These are phyloP conservation scores for Lasiodiplodia sp. DNA, from an alignment of 2,329 filamentous ascomycete species.

Conservation along the genomic window DNA sequence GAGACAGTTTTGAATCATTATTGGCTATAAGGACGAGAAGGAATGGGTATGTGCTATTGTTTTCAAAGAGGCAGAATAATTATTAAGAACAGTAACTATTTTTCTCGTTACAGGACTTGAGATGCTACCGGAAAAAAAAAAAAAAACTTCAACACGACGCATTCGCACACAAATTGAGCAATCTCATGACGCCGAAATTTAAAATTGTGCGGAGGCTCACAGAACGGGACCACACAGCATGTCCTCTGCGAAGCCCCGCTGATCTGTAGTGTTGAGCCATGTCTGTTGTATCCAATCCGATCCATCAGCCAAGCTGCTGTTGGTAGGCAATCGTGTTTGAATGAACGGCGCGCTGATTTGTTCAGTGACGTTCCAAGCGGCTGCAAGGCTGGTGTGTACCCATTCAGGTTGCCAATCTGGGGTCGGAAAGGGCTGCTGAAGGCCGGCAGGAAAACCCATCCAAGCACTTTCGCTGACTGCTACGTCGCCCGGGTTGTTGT, in stretches of 20 bases:
- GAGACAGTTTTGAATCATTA: no score
- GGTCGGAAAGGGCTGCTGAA: neutral
- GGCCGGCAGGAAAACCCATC: neutral
- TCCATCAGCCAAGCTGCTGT: neutral
- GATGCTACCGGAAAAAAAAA: no score
- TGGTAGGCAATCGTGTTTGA: neutral
- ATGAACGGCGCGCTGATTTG: neutral
- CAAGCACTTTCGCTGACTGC: neutral
- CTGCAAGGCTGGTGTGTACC: neutral
- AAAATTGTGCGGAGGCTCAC: neutral
- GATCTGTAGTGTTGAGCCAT: neutral
- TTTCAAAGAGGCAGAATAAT: no score
- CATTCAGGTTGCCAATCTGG: neutral
- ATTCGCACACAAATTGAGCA: no score
- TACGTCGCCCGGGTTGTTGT: neutral
- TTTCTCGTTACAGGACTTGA: no score
- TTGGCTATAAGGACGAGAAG: no score
- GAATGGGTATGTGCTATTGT: no score
- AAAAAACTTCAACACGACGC: no score
- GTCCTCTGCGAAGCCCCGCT: neutral
- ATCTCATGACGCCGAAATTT: no score
- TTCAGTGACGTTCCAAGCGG: neutral
- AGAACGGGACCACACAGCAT: neutral
- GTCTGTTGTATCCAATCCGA: neutral
- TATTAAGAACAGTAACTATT: no score